Percentiles rank a stretch among this genome's conserved stretches.
Conservation (phyloP, 768 basidiomycete species). For the Pleurotus platypus region DNA sequence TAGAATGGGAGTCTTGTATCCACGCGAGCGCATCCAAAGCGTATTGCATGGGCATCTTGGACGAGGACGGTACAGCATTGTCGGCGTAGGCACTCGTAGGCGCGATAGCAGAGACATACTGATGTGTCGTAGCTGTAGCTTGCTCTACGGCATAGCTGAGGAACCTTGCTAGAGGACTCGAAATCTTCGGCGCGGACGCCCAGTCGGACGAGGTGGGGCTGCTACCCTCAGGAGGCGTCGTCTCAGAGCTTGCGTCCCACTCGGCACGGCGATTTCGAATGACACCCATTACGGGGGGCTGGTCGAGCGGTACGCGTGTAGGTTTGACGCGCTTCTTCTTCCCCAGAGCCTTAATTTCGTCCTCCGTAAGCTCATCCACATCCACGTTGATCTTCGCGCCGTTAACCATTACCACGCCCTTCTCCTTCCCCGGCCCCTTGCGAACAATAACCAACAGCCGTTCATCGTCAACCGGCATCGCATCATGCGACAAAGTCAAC, state of each 20-base stretch:
- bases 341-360: conserved; percentile 78
- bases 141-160: conserved; percentile 75
- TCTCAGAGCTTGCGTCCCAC: conserved; percentile 57
- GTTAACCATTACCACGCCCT: conserved; percentile 84
- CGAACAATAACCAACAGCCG: conserved; percentile 72
- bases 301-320: conserved; percentile 85
- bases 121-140: conserved; percentile 69
- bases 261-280: conserved; percentile 69
- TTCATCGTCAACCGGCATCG: conserved; percentile 73
- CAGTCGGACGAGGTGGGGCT: conserved; percentile 26
- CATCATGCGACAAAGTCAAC: conserved; percentile 89
- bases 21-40: conserved; percentile 81
- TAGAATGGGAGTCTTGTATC: conserved; percentile 67
- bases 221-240: conserved; percentile 15
- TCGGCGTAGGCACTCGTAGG: conserved; percentile 44
- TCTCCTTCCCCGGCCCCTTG: conserved; percentile 74
- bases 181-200: conserved; percentile 60
- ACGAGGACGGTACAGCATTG: conserved; percentile 42
- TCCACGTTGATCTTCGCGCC: conserved; percentile 83
- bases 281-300: conserved; percentile 77
- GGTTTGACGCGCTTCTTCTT: conserved; percentile 88
- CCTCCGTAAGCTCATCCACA: conserved; percentile 82
- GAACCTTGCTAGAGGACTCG: conserved; percentile 69
- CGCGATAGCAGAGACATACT: conserved; percentile 74
- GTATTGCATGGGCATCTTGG: conserved; percentile 72